Conservation (phyloP, 441 rosid genomes). For the Erodium texanum region DNA sequence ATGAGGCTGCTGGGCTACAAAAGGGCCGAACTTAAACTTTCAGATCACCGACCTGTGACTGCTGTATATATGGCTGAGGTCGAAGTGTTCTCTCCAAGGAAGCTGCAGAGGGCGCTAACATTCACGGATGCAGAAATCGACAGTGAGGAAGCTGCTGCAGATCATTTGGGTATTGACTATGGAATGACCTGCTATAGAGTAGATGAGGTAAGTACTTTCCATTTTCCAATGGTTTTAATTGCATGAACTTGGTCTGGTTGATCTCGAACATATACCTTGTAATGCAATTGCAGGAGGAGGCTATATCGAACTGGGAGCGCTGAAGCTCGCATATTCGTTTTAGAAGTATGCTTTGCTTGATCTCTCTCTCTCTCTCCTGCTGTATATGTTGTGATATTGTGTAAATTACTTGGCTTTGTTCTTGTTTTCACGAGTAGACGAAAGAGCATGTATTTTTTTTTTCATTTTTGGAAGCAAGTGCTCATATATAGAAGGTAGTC, state of each 20-base stretch:
- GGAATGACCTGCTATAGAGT: constrained; percentile 24
- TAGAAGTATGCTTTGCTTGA: no score
- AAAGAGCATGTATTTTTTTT: no score
- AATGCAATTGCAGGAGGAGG: no score
- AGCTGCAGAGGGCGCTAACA: constrained; percentile 78
- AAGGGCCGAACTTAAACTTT: constrained; percentile 59
- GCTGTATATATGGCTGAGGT: constrained; percentile 76
- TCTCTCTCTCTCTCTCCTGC: no score
- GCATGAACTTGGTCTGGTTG: background rate
- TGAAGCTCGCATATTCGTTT: no score
- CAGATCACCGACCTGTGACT: constrained; percentile 93
- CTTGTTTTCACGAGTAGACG: no score
- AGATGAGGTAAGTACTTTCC: constrained; percentile 28
- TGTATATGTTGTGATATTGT: no score
- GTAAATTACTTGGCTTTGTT: no score
- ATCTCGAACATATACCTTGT: no score
- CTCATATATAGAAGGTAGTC: no score
- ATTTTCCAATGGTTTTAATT: background rate
- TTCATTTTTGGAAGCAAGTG: no score
- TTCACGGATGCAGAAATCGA: constrained; percentile 79
- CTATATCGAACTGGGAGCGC: no score
- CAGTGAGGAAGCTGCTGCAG: constrained; percentile 34
- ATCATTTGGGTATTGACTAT: constrained; percentile 23
- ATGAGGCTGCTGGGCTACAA: constrained; percentile 60
- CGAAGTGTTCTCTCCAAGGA: constrained; percentile 64